Percentiles rank a stretch among this genome's conserved stretches.
Evolutionary conservation across 768 basidiomycete genomes (phyloP).

Genomic region (Rhizopogon sp.): DNA sequence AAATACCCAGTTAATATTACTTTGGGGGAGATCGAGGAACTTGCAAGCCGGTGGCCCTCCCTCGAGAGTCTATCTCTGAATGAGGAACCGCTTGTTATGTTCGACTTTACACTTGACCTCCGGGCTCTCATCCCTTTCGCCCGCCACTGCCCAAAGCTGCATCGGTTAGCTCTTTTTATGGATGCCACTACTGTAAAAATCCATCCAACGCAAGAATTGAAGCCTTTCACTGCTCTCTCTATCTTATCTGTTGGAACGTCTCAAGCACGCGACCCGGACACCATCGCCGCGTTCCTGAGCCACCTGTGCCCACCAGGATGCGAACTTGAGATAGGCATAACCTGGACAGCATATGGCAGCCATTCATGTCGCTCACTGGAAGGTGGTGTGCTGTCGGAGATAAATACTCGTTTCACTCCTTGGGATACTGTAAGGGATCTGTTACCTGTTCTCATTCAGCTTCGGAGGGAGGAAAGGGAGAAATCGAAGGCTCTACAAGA

Average conservation of each 20-base stretch:
- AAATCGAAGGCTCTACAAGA: conserved; percentile 31
- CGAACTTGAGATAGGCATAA: conserved; percentile 40
- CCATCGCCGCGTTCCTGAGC: conserved; percentile 50
- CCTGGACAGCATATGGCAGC: conserved; percentile 33
- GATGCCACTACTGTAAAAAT: conserved; percentile 25
- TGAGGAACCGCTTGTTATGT: conserved; percentile 36
- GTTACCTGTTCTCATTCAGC: conserved; percentile 38
- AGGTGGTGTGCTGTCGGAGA: neutral
- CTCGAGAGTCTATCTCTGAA: conserved; percentile 42
- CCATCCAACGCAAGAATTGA: conserved; percentile 4
- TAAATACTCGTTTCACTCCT: conserved; percentile 20
- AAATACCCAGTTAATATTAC: conserved; percentile 28
- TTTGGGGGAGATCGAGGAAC: conserved; percentile 37
- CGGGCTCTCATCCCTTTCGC: conserved; percentile 36
- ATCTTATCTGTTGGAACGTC: conserved; percentile 48
- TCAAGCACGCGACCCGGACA: conserved; percentile 33
- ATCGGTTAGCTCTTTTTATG: conserved; percentile 32
- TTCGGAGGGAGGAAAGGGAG: conserved; percentile 41
- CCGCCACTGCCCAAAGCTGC: conserved; percentile 32
- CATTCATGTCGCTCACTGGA: conserved; percentile 10
- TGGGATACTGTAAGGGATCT: conserved; percentile 41
- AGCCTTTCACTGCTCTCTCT: conserved; percentile 14
- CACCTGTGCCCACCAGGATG: conserved; percentile 43
- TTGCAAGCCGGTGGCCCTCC: conserved; percentile 42
- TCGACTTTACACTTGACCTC: conserved; percentile 28